Evolutionary conservation across 2,329 filamentous ascomycete genomes (phyloP).

Genomic region (Curvularia hawaiiensis): DNA sequence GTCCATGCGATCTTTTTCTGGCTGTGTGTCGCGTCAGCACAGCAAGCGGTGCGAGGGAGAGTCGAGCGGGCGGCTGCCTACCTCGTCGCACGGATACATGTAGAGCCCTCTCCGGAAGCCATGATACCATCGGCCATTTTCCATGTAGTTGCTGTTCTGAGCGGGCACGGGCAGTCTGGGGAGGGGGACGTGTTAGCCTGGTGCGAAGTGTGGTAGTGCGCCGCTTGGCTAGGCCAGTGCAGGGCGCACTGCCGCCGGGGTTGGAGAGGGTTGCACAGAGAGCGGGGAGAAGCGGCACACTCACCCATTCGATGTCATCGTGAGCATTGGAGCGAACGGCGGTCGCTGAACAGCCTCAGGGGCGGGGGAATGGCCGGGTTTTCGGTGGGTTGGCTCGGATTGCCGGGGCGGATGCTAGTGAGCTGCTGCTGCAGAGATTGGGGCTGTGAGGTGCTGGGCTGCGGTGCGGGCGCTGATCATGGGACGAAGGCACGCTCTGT

Average conservation of each 20-base stretch:
- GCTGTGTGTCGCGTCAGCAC: conserved; percentile 54
- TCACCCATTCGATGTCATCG: conserved; percentile 53
- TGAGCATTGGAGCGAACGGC: conserved; percentile 48
- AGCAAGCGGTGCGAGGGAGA: not conserved
- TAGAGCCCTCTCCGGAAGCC: conserved; percentile 71
- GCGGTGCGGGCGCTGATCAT: conserved; percentile 16
- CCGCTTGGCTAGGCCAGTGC: conserved; percentile 1
- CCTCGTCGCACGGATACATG: conserved; percentile 78
- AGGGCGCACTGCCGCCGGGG: conserved; percentile 12
- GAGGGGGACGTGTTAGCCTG: conserved; percentile 10
- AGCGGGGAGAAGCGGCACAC: conserved; percentile 39
- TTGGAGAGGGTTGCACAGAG: conserved; percentile 37
- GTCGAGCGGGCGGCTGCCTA: conserved; percentile 45
- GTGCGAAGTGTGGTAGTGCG: conserved; percentile 3
- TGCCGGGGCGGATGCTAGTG: conserved; percentile 6
- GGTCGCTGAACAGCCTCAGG: conserved; percentile 15
- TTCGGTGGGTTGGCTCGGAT: not conserved
- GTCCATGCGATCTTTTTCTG: conserved; percentile 78
- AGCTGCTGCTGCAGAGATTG: conserved; percentile 3
- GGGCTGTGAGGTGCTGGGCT: conserved; percentile 13
- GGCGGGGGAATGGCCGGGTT: not conserved
- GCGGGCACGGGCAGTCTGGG: conserved; percentile 46
- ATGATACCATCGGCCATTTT: conserved; percentile 74
- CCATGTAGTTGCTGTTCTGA: conserved; percentile 56
- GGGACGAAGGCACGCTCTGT: conserved; percentile 1